These are phyloP conservation scores for Papiliotrema fonsecae DNA, from an alignment of 1,284 basidiomycete genomes.

Conservation along the genomic window DNA sequence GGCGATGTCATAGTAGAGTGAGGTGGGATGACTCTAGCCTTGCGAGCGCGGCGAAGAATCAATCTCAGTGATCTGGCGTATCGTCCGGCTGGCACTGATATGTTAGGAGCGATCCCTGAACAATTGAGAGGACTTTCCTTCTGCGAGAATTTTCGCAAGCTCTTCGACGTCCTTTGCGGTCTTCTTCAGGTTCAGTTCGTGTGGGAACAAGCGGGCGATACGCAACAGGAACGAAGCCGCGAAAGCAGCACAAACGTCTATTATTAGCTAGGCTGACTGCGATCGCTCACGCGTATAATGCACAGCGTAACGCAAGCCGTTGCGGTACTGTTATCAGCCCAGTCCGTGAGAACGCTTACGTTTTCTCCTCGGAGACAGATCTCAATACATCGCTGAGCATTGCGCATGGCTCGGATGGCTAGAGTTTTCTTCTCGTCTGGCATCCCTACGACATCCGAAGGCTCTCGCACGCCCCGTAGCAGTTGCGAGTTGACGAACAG, in stretches of 20 bases:
- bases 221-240: constrained; percentile 82
- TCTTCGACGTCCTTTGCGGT: constrained; percentile 73
- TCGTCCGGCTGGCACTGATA: constrained; percentile 74
- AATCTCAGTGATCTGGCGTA: constrained; percentile 81
- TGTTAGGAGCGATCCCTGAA: constrained; percentile 1
- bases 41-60: constrained; percentile 75
- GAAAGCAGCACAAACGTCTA: constrained; percentile 88
- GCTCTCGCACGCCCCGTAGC: constrained; percentile 43
- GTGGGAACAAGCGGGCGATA: constrained; percentile 76
- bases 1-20: constrained; percentile 43
- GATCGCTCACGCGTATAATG: constrained; percentile 50
- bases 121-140: constrained; percentile 54
- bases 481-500: constrained; percentile 49
- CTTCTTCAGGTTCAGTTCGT: constrained; percentile 70
- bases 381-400: constrained; percentile 46
- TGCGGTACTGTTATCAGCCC: constrained; percentile 59
- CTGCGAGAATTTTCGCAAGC: constrained; percentile 65
- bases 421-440: constrained; percentile 44
- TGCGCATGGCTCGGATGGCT: constrained; percentile 47
- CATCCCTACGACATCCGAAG: constrained; percentile 43
- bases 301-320: constrained; percentile 74
- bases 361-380: constrained; percentile 45
- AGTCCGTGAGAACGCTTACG: constrained; percentile 11
- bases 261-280: constrained; percentile 42
- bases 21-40: constrained; percentile 56